These are phyloP conservation scores for Cucurbita pepo DNA, from an alignment of 306 rosid genomes.

Conservation along the genomic window DNA sequence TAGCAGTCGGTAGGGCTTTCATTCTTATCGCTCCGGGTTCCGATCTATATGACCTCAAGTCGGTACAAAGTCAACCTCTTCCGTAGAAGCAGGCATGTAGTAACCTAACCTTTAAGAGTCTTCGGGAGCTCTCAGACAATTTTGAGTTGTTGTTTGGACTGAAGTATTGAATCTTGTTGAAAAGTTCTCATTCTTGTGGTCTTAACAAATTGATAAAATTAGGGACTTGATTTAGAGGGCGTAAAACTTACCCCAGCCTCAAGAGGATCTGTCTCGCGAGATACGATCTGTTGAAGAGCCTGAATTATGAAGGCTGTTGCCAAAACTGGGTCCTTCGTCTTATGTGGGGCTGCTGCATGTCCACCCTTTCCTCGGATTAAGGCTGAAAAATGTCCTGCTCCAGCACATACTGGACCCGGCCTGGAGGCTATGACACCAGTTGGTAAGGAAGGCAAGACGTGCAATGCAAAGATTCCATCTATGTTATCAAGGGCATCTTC, in stretches of 20 bases:
- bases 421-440: conserved; percentile 27
- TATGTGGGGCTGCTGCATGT: conserved; percentile 26
- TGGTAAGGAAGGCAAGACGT: conserved; percentile 16
- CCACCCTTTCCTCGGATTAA: conserved; percentile 27
- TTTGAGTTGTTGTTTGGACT: neutral
- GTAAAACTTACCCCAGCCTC: conserved; percentile 14
- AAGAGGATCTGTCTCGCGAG: conserved; percentile 27
- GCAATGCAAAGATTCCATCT: conserved; percentile 19
- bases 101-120: too few species aligned
- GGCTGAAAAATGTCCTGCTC: conserved; percentile 20
- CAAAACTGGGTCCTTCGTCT: conserved; percentile 20
- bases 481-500: conserved; percentile 14
- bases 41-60: too few species aligned
- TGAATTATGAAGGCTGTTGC: conserved; percentile 23
- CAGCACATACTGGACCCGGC: conserved; percentile 22
- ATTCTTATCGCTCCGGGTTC: too few species aligned
- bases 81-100: too few species aligned
- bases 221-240: neutral
- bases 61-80: too few species aligned
- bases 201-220: neutral
- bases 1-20: too few species aligned
- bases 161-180: neutral
- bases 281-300: conserved; percentile 31
- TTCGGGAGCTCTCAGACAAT: too few species aligned
- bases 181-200: neutral